phyloP scores from a whole-genome alignment of 257 asterid species.

The Solanum sitiens region DNA sequence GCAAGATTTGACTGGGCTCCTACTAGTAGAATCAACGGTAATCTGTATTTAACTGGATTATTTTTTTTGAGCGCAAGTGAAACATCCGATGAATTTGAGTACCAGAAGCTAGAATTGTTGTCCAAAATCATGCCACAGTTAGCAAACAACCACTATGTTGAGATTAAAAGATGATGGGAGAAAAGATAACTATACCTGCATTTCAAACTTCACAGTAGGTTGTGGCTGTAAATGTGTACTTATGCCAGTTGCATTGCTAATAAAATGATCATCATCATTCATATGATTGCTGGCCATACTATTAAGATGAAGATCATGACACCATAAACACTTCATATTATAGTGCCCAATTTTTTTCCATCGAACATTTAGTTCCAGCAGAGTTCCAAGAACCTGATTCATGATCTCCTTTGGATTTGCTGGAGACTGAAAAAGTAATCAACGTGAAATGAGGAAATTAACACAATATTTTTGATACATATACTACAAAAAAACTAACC shows the following conservation, averaged over 20 bases:
- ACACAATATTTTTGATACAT: not conserved
- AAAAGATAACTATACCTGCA: slow-evolving; percentile 51
- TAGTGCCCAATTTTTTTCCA: slow-evolving; percentile 92
- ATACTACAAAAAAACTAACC: slow-evolving; percentile 25
- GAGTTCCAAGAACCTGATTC: slow-evolving; percentile 73
- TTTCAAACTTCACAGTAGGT: slow-evolving; percentile 68
- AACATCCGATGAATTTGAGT: not conserved
- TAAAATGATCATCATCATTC: slow-evolving; percentile 29
- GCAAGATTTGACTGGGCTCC: not conserved
- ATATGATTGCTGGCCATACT: slow-evolving; percentile 18
- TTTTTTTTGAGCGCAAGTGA: not conserved
- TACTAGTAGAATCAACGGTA: not conserved
- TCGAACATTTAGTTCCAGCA: slow-evolving; percentile 68
- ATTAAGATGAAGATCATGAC: slow-evolving; percentile 20
- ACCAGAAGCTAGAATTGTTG: not conserved
- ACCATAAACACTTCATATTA: slow-evolving; percentile 77
- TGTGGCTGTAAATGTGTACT: slow-evolving; percentile 28
- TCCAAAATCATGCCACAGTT: not conserved
- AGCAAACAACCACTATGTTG: not conserved
- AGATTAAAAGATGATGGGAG: not conserved
- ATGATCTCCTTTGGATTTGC: slow-evolving; percentile 82
- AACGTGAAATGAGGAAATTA: not conserved
- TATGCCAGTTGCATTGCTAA: slow-evolving; percentile 22
- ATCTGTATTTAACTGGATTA: not conserved
- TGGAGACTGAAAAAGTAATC: slow-evolving; percentile 44